phyloP scores from a whole-genome alignment of 2,329 filamentous ascomycete genomes.

The Sporothrix dimorphospora region DNA sequence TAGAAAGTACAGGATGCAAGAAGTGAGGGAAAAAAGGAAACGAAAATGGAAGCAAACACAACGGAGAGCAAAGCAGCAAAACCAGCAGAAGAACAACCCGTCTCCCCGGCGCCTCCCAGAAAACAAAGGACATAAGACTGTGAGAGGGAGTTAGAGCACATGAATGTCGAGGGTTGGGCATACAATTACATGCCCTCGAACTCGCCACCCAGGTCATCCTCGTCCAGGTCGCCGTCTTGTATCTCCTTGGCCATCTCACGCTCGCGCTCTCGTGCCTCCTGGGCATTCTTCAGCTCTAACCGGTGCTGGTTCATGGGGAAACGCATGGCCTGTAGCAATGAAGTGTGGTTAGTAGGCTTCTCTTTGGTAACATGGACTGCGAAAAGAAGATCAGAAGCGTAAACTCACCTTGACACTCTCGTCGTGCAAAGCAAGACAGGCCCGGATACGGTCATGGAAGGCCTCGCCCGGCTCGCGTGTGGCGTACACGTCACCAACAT shows the following conservation, averaged over 20 bases:
- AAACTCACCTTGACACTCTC: slow-evolving; percentile 90
- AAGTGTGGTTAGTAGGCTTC: slow-evolving; percentile 31
- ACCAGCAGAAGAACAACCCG: neutral
- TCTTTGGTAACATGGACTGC: slow-evolving; percentile 34
- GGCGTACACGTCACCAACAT: slow-evolving; percentile 92
- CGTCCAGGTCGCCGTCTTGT: slow-evolving; percentile 94
- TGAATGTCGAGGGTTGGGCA: neutral
- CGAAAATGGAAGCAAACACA: neutral
- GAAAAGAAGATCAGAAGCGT: neutral
- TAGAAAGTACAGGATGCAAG: slow-evolving; percentile 23
- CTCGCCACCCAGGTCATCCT: slow-evolving; percentile 92
- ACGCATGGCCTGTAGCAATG: slow-evolving; percentile 77
- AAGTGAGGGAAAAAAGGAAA: neutral
- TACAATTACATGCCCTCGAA: slow-evolving; percentile 87
- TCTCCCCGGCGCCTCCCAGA: slow-evolving; percentile 24
- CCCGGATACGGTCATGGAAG: slow-evolving; percentile 94
- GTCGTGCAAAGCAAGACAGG: slow-evolving; percentile 89
- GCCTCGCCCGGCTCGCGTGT: slow-evolving; percentile 94
- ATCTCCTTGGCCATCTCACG: slow-evolving; percentile 98
- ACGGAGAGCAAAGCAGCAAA: slow-evolving; percentile 13
- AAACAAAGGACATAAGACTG: slow-evolving; percentile 10
- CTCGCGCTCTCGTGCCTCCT: slow-evolving; percentile 96
- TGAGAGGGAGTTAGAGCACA: neutral
- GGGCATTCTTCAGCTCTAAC: slow-evolving; percentile 94
- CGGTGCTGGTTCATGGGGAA: slow-evolving; percentile 99